Evolutionary conservation across 2,329 filamentous ascomycete species (phyloP).

Genomic region (Ramularia collo-cygni): DNA sequence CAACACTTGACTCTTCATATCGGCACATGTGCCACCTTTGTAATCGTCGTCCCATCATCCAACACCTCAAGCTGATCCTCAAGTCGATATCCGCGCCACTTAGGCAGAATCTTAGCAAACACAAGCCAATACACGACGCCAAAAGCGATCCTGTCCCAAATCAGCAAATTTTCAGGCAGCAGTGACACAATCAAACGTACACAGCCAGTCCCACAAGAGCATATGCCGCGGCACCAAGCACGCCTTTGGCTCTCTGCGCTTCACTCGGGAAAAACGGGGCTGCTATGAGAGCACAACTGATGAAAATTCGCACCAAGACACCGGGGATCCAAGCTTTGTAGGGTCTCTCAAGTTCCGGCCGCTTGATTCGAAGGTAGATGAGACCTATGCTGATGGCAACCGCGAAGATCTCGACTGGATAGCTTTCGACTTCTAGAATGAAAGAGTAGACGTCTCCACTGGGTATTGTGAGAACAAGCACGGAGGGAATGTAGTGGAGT

Average conservation of each 20-base stretch:
- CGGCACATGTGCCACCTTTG: constrained; percentile 30
- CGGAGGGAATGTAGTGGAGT: constrained; percentile 61
- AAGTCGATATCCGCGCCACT: constrained; percentile 52
- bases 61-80: constrained; percentile 56
- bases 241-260: constrained; percentile 39
- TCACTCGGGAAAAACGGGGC: constrained; percentile 56
- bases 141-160: constrained; percentile 44
- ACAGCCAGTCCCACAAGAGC: constrained; percentile 46
- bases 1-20: too few species aligned
- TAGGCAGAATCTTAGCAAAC: constrained; percentile 57
- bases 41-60: constrained; percentile 61
- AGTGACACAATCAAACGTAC: constrained; percentile 35
- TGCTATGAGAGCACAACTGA: constrained; percentile 50
- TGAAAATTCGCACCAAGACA: constrained; percentile 47
- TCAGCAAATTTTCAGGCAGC: constrained; percentile 9
- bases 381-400: constrained; percentile 53
- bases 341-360: constrained; percentile 55
- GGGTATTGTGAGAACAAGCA: constrained; percentile 59
- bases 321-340: constrained; percentile 60
- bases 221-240: constrained; percentile 48
- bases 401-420: constrained; percentile 56
- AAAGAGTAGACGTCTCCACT: constrained; percentile 63
- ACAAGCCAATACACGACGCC: constrained; percentile 62
- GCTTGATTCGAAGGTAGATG: constrained; percentile 52
- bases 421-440: constrained; percentile 65